Conservation (phyloP, 2,329 filamentous ascomycete species). For the Botryosphaeria agaves region DNA sequence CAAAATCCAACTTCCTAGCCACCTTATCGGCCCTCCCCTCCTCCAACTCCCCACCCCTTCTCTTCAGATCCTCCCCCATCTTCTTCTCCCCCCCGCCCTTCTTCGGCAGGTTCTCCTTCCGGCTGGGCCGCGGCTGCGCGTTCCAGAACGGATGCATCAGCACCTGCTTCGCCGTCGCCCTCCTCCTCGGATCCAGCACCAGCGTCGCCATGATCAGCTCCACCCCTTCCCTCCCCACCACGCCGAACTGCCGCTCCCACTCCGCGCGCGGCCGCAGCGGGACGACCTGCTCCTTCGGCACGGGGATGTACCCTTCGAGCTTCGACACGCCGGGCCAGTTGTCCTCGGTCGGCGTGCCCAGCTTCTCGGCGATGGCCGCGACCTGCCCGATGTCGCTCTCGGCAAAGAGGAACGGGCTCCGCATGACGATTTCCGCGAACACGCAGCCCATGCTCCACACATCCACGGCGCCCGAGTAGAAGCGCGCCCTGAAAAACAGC, state of each 20-base stretch:
- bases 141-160: conserved; percentile 78
- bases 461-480: conserved; percentile 84
- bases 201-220: conserved; percentile 79
- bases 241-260: conserved; percentile 62
- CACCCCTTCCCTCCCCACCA: conserved; percentile 65
- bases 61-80: conserved; percentile 67
- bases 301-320: conserved; percentile 63
- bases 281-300: conserved; percentile 37
- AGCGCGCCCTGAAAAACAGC: conserved; percentile 73
- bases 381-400: conserved; percentile 79
- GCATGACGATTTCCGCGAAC: conserved; percentile 76
- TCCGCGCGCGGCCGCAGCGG: conserved; percentile 48
- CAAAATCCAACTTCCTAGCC: conserved; percentile 67
- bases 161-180: conserved; percentile 61
- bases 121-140: conserved; percentile 64
- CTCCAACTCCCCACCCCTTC: conserved; percentile 54
- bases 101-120: conserved; percentile 62
- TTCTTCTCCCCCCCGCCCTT: conserved; percentile 58
- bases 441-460: conserved; percentile 89
- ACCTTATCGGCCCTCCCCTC: conserved; percentile 52
- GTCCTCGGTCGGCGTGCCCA: conserved; percentile 84
- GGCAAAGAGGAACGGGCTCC: conserved; percentile 68
- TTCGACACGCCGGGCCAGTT: conserved; percentile 86
- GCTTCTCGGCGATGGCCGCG: conserved; percentile 61
- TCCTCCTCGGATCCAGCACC: conserved; percentile 67